Conservation (phyloP, 495 filamentous ascomycete species). For the Aspergillus conjunctus region DNA sequence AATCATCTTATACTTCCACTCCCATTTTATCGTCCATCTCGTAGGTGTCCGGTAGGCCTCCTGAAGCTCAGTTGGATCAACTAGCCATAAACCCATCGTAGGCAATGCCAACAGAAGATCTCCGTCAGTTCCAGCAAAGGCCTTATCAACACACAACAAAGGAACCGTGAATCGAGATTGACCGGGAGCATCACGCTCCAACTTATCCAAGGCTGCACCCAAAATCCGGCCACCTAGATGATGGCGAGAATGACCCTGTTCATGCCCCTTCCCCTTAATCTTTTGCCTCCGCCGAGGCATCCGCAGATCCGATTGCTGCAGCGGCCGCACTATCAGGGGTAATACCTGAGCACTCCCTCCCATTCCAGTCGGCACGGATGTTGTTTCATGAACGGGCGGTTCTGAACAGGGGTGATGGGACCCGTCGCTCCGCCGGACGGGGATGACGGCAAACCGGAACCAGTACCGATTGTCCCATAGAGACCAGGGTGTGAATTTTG, state of each 20-base stretch:
- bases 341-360: background rate
- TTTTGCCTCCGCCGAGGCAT: constrained; percentile 15
- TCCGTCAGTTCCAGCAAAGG: background rate
- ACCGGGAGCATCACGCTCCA: constrained; percentile 33
- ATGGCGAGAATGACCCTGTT: background rate
- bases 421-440: background rate
- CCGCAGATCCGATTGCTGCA: constrained; percentile 51
- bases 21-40: constrained; percentile 36
- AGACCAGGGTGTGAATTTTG: constrained; percentile 29
- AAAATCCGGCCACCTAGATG: background rate
- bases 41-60: background rate
- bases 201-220: constrained; percentile 9
- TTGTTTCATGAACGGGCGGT: background rate
- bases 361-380: background rate
- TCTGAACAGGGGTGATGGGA: background rate
- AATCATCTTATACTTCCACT: constrained; percentile 51
- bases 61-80: constrained; percentile 1
- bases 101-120: constrained; percentile 36
- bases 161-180: constrained; percentile 44
- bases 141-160: constrained; percentile 27
- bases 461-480: constrained; percentile 87
- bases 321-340: constrained; percentile 45
- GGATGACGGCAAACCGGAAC: constrained; percentile 56
- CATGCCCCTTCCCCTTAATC: background rate
- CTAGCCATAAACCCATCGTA: constrained; percentile 30